These are phyloP conservation scores for Elaphomyces granulatus DNA, from an alignment of 495 filamentous ascomycete genomes.

Conservation along the genomic window DNA sequence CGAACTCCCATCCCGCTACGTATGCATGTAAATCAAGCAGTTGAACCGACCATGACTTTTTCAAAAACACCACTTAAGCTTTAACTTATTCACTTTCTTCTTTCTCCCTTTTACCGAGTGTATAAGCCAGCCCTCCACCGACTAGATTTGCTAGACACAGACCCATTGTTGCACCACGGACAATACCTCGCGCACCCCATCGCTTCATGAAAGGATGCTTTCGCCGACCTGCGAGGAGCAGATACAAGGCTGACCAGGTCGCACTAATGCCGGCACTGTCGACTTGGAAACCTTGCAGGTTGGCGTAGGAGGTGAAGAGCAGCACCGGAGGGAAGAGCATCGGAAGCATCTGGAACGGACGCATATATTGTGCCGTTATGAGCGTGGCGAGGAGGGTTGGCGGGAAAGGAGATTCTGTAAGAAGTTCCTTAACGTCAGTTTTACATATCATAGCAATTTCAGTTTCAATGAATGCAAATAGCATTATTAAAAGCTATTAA, in stretches of 20 bases:
- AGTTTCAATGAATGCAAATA: background rate
- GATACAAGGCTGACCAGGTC: slow-evolving; percentile 76
- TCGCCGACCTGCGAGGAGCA: slow-evolving; percentile 57
- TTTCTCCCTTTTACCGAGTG: slow-evolving; percentile 39
- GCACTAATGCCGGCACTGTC: slow-evolving; percentile 75
- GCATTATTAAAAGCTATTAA: background rate
- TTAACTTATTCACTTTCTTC: slow-evolving; percentile 43
- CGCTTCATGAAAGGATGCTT: slow-evolving; percentile 43
- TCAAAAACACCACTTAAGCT: no score
- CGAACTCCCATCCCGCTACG: no score
- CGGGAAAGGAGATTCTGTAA: slow-evolving; percentile 61
- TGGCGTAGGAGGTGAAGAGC: slow-evolving; percentile 77
- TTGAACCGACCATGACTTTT: no score
- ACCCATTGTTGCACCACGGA: slow-evolving; percentile 58
- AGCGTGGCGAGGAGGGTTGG: slow-evolving; percentile 67
- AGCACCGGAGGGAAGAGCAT: slow-evolving; percentile 73
- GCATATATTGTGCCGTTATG: slow-evolving; percentile 59
- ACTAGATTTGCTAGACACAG: slow-evolving; percentile 55
- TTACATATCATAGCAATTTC: background rate
- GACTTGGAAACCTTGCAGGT: slow-evolving; percentile 59
- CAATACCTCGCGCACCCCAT: slow-evolving; percentile 52
- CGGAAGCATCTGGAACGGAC: slow-evolving; percentile 59
- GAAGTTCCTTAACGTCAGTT: slow-evolving; percentile 2
- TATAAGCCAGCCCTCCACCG: slow-evolving; percentile 58
- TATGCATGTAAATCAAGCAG: no score